These are phyloP conservation scores for Penicillium italicum DNA, from an alignment of 2,329 filamentous ascomycete species.

Conservation along the genomic window DNA sequence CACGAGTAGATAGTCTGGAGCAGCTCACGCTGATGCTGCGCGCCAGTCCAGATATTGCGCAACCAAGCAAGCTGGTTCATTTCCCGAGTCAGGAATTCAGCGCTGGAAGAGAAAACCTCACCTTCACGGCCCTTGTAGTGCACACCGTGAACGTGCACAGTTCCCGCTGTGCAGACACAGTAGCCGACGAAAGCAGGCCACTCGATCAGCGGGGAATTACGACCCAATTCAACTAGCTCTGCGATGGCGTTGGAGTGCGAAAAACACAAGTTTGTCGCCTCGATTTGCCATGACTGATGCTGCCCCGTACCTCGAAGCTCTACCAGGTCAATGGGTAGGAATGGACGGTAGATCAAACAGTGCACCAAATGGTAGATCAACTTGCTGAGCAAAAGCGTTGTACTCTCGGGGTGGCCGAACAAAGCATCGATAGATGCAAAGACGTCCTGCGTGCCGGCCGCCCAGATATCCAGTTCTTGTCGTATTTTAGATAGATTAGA, in stretches of 20 bases:
- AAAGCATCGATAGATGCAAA: constrained; percentile 72
- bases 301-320: constrained; percentile 77
- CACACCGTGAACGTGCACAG: constrained; percentile 81
- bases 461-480: constrained; percentile 81
- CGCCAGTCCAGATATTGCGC: constrained; percentile 69
- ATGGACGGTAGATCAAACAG: constrained; percentile 81
- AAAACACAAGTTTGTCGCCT: constrained; percentile 83
- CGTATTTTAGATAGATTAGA: constrained; percentile 83
- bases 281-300: constrained; percentile 89
- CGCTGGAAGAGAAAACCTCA: constrained; percentile 60
- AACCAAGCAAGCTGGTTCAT: constrained; percentile 77
- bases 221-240: constrained; percentile 75
- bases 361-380: constrained; percentile 83
- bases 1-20: constrained; percentile 72
- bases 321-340: constrained; percentile 76
- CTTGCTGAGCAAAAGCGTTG: constrained; percentile 75
- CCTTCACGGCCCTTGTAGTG: constrained; percentile 67
- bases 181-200: constrained; percentile 87
- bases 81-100: constrained; percentile 70
- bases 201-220: constrained; percentile 69
- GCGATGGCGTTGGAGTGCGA: constrained; percentile 83
- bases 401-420: constrained; percentile 74
- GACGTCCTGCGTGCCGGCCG: constrained; percentile 72
- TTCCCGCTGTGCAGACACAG: constrained; percentile 80
- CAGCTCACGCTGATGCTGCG: constrained; percentile 76